These are phyloP conservation scores for Claviceps pazoutovae DNA, from an alignment of 2,329 filamentous ascomycete genomes.

Conservation along the genomic window DNA sequence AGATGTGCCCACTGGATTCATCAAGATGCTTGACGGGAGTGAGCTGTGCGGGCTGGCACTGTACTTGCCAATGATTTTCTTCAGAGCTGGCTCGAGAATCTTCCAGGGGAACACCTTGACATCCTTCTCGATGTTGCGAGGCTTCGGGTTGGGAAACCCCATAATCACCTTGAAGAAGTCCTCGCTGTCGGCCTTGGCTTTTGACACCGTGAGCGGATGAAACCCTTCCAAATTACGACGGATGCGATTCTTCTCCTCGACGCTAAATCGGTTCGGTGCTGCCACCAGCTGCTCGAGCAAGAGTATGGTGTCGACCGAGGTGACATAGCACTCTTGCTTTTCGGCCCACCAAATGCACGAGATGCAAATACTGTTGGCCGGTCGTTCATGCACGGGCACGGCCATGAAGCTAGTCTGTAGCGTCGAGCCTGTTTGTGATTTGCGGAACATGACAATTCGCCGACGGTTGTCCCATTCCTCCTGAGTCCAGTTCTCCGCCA, in stretches of 20 bases:
- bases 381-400: conserved; percentile 64
- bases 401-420: conserved; percentile 70
- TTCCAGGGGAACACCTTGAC: conserved; percentile 99
- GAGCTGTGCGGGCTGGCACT: conserved; percentile 34
- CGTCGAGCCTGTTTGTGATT: conserved; percentile 67
- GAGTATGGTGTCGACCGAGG: conserved; percentile 91
- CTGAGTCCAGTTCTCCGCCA: conserved; percentile 69
- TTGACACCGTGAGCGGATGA: conserved; percentile 82
- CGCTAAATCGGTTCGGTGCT: conserved; percentile 62
- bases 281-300: conserved; percentile 85
- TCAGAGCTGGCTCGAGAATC: conserved; percentile 69
- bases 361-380: conserved; percentile 78
- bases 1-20: conserved; percentile 23
- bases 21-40: conserved; percentile 24
- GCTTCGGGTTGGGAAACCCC: conserved; percentile 90
- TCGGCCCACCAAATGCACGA: conserved; percentile 97
- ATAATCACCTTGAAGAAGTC: conserved; percentile 99
- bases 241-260: conserved; percentile 97
- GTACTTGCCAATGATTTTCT: conserved; percentile 99
- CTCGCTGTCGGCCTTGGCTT: conserved; percentile 81
- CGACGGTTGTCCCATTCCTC: conserved; percentile 71
- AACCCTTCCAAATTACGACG: conserved; percentile 91
- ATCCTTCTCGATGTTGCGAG: conserved; percentile 96
- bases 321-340: conserved; percentile 81
- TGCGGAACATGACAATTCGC: conserved; percentile 77